Conservation (phyloP, 441 rosid species). For the Flueggea neowawraea region DNA sequence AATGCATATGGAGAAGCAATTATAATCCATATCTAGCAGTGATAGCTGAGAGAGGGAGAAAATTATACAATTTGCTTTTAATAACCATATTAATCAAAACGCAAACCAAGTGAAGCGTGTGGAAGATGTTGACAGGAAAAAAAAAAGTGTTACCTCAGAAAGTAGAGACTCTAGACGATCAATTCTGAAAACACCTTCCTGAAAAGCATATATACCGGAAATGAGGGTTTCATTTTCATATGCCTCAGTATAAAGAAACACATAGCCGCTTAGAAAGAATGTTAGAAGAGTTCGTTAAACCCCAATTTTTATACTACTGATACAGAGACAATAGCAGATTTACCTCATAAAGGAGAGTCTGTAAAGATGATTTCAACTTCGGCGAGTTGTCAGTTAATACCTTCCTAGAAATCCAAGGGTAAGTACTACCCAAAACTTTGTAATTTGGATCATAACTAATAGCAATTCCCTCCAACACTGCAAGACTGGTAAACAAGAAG, state of each 20-base stretch:
- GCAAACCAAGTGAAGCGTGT: neutral
- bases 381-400: constrained; percentile 90
- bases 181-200: constrained; percentile 93
- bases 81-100: neutral
- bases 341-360: constrained; percentile 83
- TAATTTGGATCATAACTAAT: constrained; percentile 72
- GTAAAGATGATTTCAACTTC: constrained; percentile 74
- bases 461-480: constrained; percentile 98
- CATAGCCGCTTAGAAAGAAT: neutral
- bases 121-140: neutral
- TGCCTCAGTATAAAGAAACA: neutral
- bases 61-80: neutral
- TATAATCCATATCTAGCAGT: neutral
- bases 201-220: constrained; percentile 15
- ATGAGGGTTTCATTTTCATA: neutral
- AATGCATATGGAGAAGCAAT: neutral
- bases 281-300: constrained; percentile 5
- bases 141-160: constrained; percentile 66
- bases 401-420: constrained; percentile 98
- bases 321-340: constrained; percentile 4
- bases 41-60: neutral
- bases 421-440: constrained; percentile 96
- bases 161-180: constrained; percentile 93
- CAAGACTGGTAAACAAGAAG: constrained; percentile 51
- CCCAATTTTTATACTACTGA: neutral